These are phyloP conservation scores for Coriaria nepalensis DNA, from an alignment of 306 rosid genomes.

Conservation along the genomic window DNA sequence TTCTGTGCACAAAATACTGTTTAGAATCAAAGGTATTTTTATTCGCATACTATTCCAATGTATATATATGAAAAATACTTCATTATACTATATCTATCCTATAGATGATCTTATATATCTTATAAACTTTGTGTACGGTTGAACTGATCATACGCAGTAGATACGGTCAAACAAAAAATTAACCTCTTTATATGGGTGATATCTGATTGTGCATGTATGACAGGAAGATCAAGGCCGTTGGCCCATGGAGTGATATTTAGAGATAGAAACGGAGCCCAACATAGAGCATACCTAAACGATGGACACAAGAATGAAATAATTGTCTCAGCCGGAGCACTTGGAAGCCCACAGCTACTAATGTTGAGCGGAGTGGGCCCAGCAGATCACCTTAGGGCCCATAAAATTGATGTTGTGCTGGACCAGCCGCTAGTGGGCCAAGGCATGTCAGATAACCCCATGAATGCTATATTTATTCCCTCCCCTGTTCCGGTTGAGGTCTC, in stretches of 20 bases:
- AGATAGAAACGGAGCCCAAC: constrained; percentile 29
- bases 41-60: no score
- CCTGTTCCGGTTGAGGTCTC: constrained; percentile 45
- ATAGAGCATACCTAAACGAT: constrained; percentile 26
- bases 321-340: constrained; percentile 56
- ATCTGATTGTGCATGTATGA: no score
- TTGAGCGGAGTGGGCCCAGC: constrained; percentile 56
- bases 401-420: constrained; percentile 27
- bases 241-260: constrained; percentile 49
- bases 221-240: constrained; percentile 29
- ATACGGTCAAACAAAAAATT: no score
- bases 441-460: constrained; percentile 66
- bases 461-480: constrained; percentile 52
- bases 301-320: constrained; percentile 36
- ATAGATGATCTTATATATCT: no score
- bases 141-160: no score
- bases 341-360: constrained; percentile 70
- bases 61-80: not conserved
- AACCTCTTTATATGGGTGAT: no score
- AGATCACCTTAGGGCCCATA: constrained; percentile 30
- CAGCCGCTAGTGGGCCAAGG: constrained; percentile 53
- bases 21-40: constrained; percentile 23
- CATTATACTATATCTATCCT: no score
- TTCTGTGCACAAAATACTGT: constrained; percentile 39
- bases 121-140: no score